Evolutionary conservation across 768 basidiomycete species (phyloP), one percentile per base, ranked within the genome.

Genomic region (Lanmaoa rubissima): DNA sequence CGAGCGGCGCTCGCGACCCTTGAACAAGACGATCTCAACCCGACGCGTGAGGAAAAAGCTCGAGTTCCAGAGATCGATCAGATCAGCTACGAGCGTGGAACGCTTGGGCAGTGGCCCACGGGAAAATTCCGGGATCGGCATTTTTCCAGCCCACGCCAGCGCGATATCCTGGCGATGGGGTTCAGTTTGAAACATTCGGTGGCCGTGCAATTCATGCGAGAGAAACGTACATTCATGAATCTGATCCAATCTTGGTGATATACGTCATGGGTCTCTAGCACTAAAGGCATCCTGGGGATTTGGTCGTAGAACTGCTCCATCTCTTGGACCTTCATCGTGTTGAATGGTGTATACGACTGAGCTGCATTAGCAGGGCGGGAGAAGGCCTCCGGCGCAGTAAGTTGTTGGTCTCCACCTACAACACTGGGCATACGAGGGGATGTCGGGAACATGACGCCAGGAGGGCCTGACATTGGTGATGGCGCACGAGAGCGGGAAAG

Each of bases 1-100:
- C n/a, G 89, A 85, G 59, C 87, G 85, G 36, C 88, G 82, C 70
- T 90, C 85, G 46, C 80, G 82, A 42, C 91, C 91, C 67, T 85
- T 88, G 77, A 83, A 93, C n/a, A 94, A 76, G 36, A 90, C 79
- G 46, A 90, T 73, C 62, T 94, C 91, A n/a, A 88, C 82, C 19
- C 87, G 86, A 44, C 91, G 88, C 36, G 78, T 73, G 54, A 79
- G 67, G 79, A 92, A 92, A 73, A 91, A 94, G 10, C 82, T 83
- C 32, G 74, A 68, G 68, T 93, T 93, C 91, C 91, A 94, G 31
- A 88, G 74, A 59, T 92, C 83, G 60, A 93, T 75, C 32, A 93
- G 78, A 66, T 90, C 87, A n/a, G 82, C 82, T 12, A 82, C 73
- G 45, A 92, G 76, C 12, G 73, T 75, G 24, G 87, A 79, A 14